These are phyloP conservation scores for Leishmania lainsoni DNA, from an alignment of 208 protist genomes.

Conservation along the genomic window DNA sequence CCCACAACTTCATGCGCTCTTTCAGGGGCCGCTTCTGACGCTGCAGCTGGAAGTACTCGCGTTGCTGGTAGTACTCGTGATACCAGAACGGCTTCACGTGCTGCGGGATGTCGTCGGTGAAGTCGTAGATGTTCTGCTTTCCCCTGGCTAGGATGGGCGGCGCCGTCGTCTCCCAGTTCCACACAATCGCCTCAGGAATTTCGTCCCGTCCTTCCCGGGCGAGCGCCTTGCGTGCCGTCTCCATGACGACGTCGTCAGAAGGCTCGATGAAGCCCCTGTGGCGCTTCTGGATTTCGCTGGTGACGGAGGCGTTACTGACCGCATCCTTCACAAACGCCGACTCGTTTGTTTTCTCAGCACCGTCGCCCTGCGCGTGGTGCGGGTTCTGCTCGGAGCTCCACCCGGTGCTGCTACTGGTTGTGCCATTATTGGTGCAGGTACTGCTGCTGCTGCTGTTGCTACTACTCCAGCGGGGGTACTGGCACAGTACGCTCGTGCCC, in stretches of 20 bases:
- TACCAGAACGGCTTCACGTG: slow-evolving; percentile 90
- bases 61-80: slow-evolving; percentile 88
- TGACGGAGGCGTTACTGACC: background rate
- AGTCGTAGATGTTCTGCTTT: slow-evolving; percentile 86
- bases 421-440: background rate
- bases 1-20: slow-evolving; percentile 57
- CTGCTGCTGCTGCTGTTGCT: slow-evolving; percentile 3
- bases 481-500: background rate
- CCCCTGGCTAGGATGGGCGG: slow-evolving; percentile 74
- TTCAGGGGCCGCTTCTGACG: slow-evolving; percentile 77
- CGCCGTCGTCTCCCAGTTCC: slow-evolving; percentile 77
- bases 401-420: background rate
- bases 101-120: slow-evolving; percentile 86
- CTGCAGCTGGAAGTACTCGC: slow-evolving; percentile 86
- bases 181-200: slow-evolving; percentile 70
- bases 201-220: slow-evolving; percentile 76
- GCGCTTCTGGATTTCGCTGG: slow-evolving; percentile 34
- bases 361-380: background rate
- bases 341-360: background rate
- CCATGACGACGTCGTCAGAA: slow-evolving; percentile 85
- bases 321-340: background rate
- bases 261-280: slow-evolving; percentile 76
- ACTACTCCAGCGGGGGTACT: slow-evolving; percentile 23
- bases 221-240: slow-evolving; percentile 84
- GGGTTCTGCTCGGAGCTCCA: background rate